A percentile compares a stretch with the other conserved stretches of the same genome.
These are phyloP conservation scores for Coelastrella sp. DNA, from an alignment of 139 green algal genomes.

Conservation along the genomic window DNA sequence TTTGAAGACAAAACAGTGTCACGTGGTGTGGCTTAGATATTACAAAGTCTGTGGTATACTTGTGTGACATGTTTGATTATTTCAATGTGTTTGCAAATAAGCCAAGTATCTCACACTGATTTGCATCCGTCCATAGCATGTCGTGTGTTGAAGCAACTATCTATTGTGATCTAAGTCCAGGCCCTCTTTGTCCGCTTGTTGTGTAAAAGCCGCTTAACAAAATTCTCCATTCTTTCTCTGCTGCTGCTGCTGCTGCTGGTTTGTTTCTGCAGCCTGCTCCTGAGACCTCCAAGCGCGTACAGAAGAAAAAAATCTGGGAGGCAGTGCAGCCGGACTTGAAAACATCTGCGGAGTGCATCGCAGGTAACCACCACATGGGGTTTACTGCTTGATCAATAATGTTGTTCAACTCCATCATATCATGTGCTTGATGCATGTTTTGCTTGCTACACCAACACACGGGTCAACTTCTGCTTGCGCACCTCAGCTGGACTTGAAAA, in stretches of 20 bases:
- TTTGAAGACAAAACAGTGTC: background rate
- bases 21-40: background rate
- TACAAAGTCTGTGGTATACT: background rate
- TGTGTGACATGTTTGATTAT: background rate
- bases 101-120: too few species aligned
- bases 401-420: too few species aligned
- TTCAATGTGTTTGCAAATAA: background rate
- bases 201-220: background rate
- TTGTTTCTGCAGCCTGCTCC: constrained; percentile 52
- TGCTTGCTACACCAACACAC: too few species aligned
- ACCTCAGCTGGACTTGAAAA: too few species aligned
- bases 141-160: background rate
- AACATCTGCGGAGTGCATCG: background rate
- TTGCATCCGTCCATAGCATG: too few species aligned
- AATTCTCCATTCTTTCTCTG: background rate
- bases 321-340: constrained; percentile 63
- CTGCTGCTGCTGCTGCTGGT: constrained; percentile 22
- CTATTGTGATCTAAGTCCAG: too few species aligned
- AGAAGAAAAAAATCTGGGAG: constrained; percentile 94
- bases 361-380: background rate
- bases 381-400: too few species aligned
- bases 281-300: constrained; percentile 67
- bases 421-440: too few species aligned
- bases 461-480: too few species aligned
- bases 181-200: background rate